Evolutionary conservation across 1,139 yeast species (phyloP), one percentile per base, ranked within the genome.

Genomic region (Yamadazyma triangularis): DNA sequence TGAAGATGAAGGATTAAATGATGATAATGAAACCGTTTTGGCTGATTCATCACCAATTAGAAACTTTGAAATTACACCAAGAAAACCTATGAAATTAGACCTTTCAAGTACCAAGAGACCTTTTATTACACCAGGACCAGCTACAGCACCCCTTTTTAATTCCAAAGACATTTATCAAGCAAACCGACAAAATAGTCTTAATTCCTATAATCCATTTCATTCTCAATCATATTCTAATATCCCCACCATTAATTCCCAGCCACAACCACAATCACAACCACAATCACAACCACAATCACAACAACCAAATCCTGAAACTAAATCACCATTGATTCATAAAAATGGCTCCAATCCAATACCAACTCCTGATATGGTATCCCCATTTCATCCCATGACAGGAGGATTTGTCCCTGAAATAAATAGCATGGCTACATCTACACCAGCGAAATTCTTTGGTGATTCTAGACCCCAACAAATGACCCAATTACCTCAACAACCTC

Each of bases 1-100:
- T n/a, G n/a, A n/a, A n/a, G n/a, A n/a, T n/a, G n/a, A n/a, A n/a
- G 33, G 25, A 10, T 30, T 23, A 4, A 42, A 45, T n/a, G 70
- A 63, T 37, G 70, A 64, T 27, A 63, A 63, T 40, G 70, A 58
- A 29, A 64, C 70, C 1, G 66, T 61, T 2, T 27, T 61, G n/a
- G 70, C 69, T 1, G 58, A 56, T 32, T 63, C 70, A 1, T 64
- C 70, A 3, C 71, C 70, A 1, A 47, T 40, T 10, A 57, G 54
- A 35, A 24, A 25, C 11, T 23, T 24, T n/a, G 14, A 31, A 15
- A 44, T 36, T 14, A 49, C 47, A 27, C 53, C 47, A 25, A 32
- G 32, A 13, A 33, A 29, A 21, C 36, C 38, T 3, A 38, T 54
- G 14, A 44, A 40, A 23, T 45, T 57, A 26, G 60, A 56, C 36